A percentile compares a stretch with the other conserved stretches of the same genome.
phyloP scores from a whole-genome alignment of 805 yeast species.

The Candida sphagnicola region DNA sequence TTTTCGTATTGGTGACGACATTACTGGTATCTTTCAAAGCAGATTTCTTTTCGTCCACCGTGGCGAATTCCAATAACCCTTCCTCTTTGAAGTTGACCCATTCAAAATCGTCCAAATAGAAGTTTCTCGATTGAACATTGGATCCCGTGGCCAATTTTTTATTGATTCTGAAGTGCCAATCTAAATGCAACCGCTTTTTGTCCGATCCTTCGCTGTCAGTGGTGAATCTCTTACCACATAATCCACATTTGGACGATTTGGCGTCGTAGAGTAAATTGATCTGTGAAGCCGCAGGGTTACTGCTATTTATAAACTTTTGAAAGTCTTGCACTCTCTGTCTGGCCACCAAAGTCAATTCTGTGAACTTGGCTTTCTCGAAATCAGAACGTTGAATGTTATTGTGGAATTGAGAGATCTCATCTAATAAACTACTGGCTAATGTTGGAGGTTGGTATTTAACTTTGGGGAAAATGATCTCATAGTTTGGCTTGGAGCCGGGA shows the following conservation, averaged over 20 bases:
- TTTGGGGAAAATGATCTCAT: slow-evolving; percentile 28
- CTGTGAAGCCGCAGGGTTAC: slow-evolving; percentile 28
- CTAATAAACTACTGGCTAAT: slow-evolving; percentile 15
- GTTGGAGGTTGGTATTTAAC: slow-evolving; percentile 21
- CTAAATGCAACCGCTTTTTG: slow-evolving; percentile 66
- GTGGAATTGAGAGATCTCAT: slow-evolving; percentile 16
- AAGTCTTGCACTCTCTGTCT: slow-evolving; percentile 16
- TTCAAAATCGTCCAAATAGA: slow-evolving; percentile 70
- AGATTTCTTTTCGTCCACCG: slow-evolving; percentile 8
- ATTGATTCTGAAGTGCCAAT: slow-evolving; percentile 94
- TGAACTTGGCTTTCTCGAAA: slow-evolving; percentile 30
- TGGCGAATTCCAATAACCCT: slow-evolving; percentile 33
- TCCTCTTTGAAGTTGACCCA: slow-evolving; percentile 79
- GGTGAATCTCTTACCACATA: slow-evolving; percentile 84
- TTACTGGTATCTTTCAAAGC: slow-evolving; percentile 1
- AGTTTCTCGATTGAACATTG: slow-evolving; percentile 67
- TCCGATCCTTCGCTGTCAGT: slow-evolving; percentile 52
- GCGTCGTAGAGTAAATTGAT: slow-evolving; percentile 47
- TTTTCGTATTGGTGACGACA: background rate
- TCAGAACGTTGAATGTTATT: slow-evolving; percentile 21
- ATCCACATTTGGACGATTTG: slow-evolving; percentile 77
- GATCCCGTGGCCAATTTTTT: slow-evolving; percentile 49
- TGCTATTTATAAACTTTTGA: slow-evolving; percentile 36
- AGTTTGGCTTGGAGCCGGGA: slow-evolving; percentile 34
- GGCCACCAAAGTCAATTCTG: slow-evolving; percentile 25